These are phyloP conservation scores for Suillus hirtellus DNA, from an alignment of 768 basidiomycete species.

Conservation along the genomic window DNA sequence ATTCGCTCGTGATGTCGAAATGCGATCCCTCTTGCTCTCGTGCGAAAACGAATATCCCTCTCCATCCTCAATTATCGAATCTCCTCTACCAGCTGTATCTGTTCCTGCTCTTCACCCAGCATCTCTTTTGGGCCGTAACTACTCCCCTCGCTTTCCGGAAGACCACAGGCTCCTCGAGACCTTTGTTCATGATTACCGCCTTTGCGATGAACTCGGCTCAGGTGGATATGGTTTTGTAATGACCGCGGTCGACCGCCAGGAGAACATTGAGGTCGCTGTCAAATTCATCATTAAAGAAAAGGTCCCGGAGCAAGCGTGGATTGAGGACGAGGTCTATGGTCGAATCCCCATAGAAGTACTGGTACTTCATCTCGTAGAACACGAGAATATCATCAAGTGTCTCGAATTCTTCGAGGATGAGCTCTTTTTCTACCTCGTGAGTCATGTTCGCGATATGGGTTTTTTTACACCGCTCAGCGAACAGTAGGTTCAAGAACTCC, in stretches of 20 bases:
- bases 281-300: conserved; percentile 90
- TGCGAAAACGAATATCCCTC: conserved; percentile 9
- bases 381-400: conserved; percentile 82
- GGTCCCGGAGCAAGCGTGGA: conserved; percentile 51
- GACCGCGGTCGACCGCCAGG: conserved; percentile 66
- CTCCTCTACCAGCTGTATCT: conserved; percentile 7
- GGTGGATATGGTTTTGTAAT: conserved; percentile 97
- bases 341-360: conserved; percentile 81
- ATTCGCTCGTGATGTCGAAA: conserved; percentile 3
- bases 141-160: conserved; percentile 57
- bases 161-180: conserved; percentile 59
- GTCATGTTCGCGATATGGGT: conserved; percentile 26
- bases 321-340: conserved; percentile 60
- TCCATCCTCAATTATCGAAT: conserved; percentile 10
- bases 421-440: conserved; percentile 83
- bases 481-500: conserved; percentile 82
- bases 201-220: conserved; percentile 79
- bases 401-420: conserved; percentile 84
- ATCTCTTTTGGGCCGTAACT: conserved; percentile 22
- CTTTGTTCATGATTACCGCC: conserved; percentile 60
- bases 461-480: conserved; percentile 1
- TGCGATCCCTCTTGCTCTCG: conserved; percentile 28
- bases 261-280: conserved; percentile 78
- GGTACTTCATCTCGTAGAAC: conserved; percentile 70
- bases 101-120: conserved; percentile 7